Percentiles rank a stretch among this genome's conserved stretches.
Conservation (phyloP, 805 yeast species). For the Spathaspora girioi region DNA sequence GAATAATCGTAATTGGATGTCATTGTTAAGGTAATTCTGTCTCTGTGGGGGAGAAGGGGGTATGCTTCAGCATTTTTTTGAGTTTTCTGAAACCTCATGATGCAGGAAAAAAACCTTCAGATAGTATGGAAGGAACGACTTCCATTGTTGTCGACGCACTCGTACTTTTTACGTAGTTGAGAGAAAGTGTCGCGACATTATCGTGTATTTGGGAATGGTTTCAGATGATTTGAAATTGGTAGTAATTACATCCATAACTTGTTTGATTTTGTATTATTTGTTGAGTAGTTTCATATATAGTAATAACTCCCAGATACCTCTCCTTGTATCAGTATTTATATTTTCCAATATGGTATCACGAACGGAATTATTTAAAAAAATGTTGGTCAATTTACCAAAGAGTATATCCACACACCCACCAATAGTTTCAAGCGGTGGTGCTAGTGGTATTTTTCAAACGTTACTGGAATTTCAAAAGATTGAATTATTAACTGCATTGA, state of each 20-base stretch:
- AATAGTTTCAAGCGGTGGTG: not conserved
- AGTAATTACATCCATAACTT: constrained; percentile 11
- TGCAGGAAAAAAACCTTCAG: not conserved
- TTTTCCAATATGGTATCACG: constrained; percentile 30
- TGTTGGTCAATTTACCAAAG: constrained; percentile 5
- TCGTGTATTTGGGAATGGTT: no score
- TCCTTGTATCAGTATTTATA: constrained; percentile 26
- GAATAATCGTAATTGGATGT: constrained; percentile 23
- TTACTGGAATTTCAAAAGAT: constrained; percentile 18
- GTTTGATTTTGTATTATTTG: constrained; percentile 17
- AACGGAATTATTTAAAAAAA: constrained; percentile 16
- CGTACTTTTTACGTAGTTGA: no score
- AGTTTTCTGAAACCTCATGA: not conserved
- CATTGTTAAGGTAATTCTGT: constrained; percentile 4
- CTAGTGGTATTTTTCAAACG: constrained; percentile 5
- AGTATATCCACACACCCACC: not conserved
- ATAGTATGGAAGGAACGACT: no score
- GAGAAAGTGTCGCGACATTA: no score
- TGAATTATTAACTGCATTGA: constrained; percentile 40
- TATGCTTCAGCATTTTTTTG: not conserved
- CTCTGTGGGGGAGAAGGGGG: not conserved
- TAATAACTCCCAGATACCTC: constrained; percentile 21
- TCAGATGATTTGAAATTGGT: constrained; percentile 14
- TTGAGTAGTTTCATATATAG: constrained; percentile 13
- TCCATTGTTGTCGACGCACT: no score